Evolutionary conservation across 208 protist genomes (phyloP).

Genomic region (Histomonas meleagridis): DNA sequence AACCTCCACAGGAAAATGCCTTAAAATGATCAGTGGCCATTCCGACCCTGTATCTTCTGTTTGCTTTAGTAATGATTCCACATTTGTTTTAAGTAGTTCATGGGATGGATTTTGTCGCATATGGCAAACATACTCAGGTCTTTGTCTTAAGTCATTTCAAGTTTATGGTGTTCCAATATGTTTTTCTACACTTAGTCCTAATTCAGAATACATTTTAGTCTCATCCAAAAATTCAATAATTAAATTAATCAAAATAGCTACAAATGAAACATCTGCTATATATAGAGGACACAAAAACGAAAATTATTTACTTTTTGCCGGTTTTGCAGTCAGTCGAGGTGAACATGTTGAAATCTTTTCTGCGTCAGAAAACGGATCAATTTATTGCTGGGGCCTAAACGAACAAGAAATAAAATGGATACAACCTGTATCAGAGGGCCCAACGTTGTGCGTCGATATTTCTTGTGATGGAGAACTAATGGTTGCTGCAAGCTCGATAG

Average conservation of each 20-base stretch:
- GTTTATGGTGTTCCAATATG: background rate
- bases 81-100: constrained; percentile 2
- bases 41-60: background rate
- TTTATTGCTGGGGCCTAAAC: background rate
- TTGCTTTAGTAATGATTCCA: background rate
- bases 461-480: background rate
- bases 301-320: background rate
- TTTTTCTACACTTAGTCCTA: background rate
- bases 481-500: background rate
- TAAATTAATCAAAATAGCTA: background rate
- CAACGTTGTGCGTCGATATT: background rate
- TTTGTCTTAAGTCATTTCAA: background rate
- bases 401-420: background rate
- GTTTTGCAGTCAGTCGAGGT: background rate
- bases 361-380: background rate
- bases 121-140: background rate
- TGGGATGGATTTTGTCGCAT: background rate
- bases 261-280: background rate
- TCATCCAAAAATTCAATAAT: background rate
- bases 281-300: background rate
- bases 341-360: background rate
- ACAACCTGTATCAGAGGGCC: background rate
- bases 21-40: background rate
- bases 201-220: background rate
- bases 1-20: background rate